A percentile compares a stretch with the other conserved stretches of the same genome.
Evolutionary conservation across 352 stramenopile species (phyloP).

Genomic region (Pythium oligandrum): DNA sequence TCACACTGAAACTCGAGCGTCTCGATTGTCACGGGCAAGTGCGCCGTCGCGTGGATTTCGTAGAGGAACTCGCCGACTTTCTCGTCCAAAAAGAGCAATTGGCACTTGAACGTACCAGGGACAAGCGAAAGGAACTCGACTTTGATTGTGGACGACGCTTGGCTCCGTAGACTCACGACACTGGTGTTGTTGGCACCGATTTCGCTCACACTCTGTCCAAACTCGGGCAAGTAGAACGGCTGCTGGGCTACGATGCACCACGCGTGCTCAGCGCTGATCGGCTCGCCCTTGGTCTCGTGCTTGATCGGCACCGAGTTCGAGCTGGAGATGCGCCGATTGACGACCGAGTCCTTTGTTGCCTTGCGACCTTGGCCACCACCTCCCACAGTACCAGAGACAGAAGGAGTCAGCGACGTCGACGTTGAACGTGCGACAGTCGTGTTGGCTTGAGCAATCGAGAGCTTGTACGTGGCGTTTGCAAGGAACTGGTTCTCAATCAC

Average conservation of each 20-base stretch:
- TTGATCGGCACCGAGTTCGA: neutral
- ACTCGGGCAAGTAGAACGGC: conserved; percentile 72
- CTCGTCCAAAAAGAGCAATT: conserved; percentile 90
- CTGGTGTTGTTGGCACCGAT: conserved; percentile 16
- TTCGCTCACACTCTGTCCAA: conserved; percentile 14
- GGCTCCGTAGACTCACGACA: conserved; percentile 42
- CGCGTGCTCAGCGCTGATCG: conserved; percentile 27
- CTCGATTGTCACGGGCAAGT: conserved; percentile 70
- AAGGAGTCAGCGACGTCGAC: neutral
- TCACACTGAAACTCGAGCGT: conserved; percentile 83
- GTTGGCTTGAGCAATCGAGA: conserved; percentile 58
- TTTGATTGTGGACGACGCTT: conserved; percentile 57
- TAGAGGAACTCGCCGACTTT: conserved; percentile 93
- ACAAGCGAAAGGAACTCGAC: conserved; percentile 88
- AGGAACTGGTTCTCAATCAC: conserved; percentile 87
- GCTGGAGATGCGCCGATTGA: neutral
- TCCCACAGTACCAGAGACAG: too few species aligned
- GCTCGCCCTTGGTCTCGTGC: conserved; percentile 32
- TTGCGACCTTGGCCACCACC: neutral
- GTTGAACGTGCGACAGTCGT: neutral
- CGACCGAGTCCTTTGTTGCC: neutral
- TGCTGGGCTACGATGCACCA: conserved; percentile 70
- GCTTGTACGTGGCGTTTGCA: conserved; percentile 54
- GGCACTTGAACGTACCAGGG: conserved; percentile 86
- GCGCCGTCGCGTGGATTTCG: conserved; percentile 80